phyloP scores from a whole-genome alignment of 2,329 filamentous ascomycete species.

The Pseudopyricularia javanii region DNA sequence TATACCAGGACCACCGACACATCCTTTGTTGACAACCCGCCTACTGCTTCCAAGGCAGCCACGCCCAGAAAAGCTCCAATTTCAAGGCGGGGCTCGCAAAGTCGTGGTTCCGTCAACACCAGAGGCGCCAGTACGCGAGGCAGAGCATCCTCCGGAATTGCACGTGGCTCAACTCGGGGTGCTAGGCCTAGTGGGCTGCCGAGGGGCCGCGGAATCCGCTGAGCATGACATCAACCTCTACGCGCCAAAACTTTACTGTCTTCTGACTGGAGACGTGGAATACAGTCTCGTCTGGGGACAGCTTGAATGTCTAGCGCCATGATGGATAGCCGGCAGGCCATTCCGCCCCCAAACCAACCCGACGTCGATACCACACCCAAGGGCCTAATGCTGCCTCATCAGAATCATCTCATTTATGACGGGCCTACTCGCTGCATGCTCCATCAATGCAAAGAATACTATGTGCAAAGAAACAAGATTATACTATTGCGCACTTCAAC shows the following conservation, averaged over 20 bases:
- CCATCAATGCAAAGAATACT: too few relatives aligned
- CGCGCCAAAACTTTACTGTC: neutral
- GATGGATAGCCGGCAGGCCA: too few relatives aligned
- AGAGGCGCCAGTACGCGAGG: constrained; percentile 25
- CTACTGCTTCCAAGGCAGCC: constrained; percentile 34
- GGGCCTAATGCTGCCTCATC: too few relatives aligned
- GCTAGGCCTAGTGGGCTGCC: constrained; percentile 32
- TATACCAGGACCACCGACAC: constrained; percentile 69
- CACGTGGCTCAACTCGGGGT: constrained; percentile 21
- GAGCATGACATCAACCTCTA: neutral
- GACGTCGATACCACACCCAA: too few relatives aligned
- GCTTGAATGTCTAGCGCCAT: too few relatives aligned
- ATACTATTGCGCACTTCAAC: too few relatives aligned
- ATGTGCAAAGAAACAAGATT: too few relatives aligned
- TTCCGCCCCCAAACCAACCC: too few relatives aligned
- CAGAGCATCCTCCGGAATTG: constrained; percentile 13
- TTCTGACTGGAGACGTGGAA: neutral
- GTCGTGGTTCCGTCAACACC: constrained; percentile 26
- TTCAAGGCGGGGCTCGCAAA: constrained; percentile 30
- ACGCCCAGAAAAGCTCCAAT: constrained; percentile 27
- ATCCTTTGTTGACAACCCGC: constrained; percentile 78
- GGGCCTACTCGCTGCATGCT: too few relatives aligned
- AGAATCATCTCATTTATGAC: too few relatives aligned
- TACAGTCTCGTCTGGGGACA: too few relatives aligned
- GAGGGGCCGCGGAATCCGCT: constrained; percentile 29